A percentile compares a stretch with the other conserved stretches of the same genome.
Conservation (phyloP, 106 monocot species). For the Dioscorea alata region DNA sequence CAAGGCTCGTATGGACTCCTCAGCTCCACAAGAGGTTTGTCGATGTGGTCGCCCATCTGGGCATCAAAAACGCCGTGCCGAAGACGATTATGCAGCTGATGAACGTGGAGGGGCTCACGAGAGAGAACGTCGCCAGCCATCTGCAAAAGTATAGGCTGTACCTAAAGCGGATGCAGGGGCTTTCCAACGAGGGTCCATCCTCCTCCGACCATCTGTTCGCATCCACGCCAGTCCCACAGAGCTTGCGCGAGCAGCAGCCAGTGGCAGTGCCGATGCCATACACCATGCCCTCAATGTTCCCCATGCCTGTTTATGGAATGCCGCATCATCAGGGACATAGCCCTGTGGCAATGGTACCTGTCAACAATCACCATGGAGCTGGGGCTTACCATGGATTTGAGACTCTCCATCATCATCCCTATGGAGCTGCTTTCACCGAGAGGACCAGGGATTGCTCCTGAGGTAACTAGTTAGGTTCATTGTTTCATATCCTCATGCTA, state of each 20-base stretch:
- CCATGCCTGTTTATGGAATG: conserved; percentile 40
- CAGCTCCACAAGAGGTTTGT: conserved; percentile 60
- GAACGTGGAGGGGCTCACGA: conserved; percentile 57
- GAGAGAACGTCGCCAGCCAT: conserved; percentile 67
- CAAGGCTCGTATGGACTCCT: conserved; percentile 45
- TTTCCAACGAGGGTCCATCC: conserved; percentile 31
- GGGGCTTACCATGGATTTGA: conserved; percentile 20
- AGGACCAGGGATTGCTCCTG: conserved; percentile 23
- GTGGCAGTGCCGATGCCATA: conserved; percentile 27
- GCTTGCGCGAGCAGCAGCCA: conserved; percentile 18
- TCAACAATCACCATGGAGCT: conserved; percentile 16
- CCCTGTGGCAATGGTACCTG: conserved; percentile 32
- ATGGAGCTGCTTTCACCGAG: conserved; percentile 22
- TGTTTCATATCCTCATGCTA: conserved; percentile 26
- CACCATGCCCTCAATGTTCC: conserved; percentile 25
- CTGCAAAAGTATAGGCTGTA: conserved; percentile 52
- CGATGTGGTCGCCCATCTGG: conserved; percentile 42
- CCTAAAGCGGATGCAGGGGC: conserved; percentile 41
- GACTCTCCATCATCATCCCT: conserved; percentile 11
- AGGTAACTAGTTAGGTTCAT: conserved; percentile 25
- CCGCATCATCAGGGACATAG: conserved; percentile 23
- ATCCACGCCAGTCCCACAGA: conserved; percentile 38
- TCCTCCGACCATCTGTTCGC: conserved; percentile 47
- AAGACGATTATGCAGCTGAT: conserved; percentile 53
- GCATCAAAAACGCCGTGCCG: conserved; percentile 43